These are phyloP conservation scores for Pythium folliculosum DNA, from an alignment of 352 stramenopile species.

Conservation along the genomic window DNA sequence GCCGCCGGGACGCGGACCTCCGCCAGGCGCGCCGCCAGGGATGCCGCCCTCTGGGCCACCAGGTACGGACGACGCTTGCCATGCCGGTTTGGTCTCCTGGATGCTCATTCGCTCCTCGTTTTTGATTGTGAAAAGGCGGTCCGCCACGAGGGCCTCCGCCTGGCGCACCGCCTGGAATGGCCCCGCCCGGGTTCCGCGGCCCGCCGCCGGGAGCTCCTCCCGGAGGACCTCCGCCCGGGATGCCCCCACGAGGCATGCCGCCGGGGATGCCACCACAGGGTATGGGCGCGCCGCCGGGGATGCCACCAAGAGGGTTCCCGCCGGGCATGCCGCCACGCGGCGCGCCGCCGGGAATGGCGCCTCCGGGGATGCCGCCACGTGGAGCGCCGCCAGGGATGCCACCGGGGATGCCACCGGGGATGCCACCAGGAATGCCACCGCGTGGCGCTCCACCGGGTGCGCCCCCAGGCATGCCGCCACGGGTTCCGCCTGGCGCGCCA, in stretches of 20 bases:
- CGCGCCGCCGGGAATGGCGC: slow-evolving; percentile 6
- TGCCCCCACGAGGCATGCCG: slow-evolving; percentile 13
- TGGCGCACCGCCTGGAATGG: slow-evolving; percentile 25
- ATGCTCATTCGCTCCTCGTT: neutral
- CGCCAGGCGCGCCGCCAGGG: slow-evolving; percentile 22
- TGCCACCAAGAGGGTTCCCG: slow-evolving; percentile 16
- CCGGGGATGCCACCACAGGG: slow-evolving; percentile 18
- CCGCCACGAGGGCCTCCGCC: slow-evolving; percentile 15
- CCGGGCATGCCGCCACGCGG: slow-evolving; percentile 24
- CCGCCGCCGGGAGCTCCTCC: slow-evolving; percentile 42
- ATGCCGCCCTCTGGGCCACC: slow-evolving; percentile 36
- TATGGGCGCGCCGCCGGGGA: slow-evolving; percentile 15
- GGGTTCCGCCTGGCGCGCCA: slow-evolving; percentile 23
- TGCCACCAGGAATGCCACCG: slow-evolving; percentile 28
- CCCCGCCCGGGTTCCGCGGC: slow-evolving; percentile 31
- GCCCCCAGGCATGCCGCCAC: slow-evolving; percentile 28
- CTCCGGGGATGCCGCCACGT: slow-evolving; percentile 23
- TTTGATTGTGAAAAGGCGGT: slow-evolving; percentile 12
- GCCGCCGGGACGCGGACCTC: slow-evolving; percentile 28
- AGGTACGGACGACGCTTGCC: slow-evolving; percentile 9
- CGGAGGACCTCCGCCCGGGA: slow-evolving; percentile 31
- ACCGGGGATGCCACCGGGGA: slow-evolving; percentile 23
- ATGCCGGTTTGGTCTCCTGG: too few relatives aligned
- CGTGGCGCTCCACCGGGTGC: slow-evolving; percentile 19
- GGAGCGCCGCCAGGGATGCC: slow-evolving; percentile 23